Evolutionary conservation across 805 yeast species (phyloP), one percentile per base, ranked within the genome.

Genomic region (Pichia phayaonensis): DNA sequence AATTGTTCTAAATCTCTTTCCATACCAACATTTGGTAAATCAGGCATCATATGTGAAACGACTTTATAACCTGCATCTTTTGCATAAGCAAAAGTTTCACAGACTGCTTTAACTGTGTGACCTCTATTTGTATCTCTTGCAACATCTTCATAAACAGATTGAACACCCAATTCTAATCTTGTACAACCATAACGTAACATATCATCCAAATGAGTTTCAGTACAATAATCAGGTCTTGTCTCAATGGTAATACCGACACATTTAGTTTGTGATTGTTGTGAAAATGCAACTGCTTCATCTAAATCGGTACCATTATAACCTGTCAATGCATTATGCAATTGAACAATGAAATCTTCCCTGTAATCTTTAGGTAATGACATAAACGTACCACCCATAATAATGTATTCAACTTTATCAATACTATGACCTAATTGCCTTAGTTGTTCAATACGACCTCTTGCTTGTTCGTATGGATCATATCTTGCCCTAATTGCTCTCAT

Each of bases 11-110:
- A 72, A 66, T 94, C 99, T 66, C 99, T 80, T 70, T 94, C 99
- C 96, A 92, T 88, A 20, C 98, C 99, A 52, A 94, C 97, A 62
- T 94, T 94, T 18, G 99, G 99, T 61, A 94, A 75, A 73, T 94
- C 99, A 16, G 99, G 99, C 99, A 94, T 94, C 99, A 94, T 94
- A 71, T 94, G 99, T 57, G 95, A 83, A 23, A 94, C 99, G 48
- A 94, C 96, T 66, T 94, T 94, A 69, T 90, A 94, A 15, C 99
- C 99, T 1, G 99, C 92, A 68, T 94, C 99, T 65, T 94, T 94
- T n/a, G 98, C 95, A 44, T 86, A 80, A 1, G 88, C 87, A 72
- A 94, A 94, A 0, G 98, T 94, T 63, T 92, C 95, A 68, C 97
- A 87, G 11, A 94, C 99, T 2, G 98, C 82, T 65, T 84, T 85